Base-by-base conservation (phyloP, 169 alveolate species). In the Plasmodium vinckei region DNA sequence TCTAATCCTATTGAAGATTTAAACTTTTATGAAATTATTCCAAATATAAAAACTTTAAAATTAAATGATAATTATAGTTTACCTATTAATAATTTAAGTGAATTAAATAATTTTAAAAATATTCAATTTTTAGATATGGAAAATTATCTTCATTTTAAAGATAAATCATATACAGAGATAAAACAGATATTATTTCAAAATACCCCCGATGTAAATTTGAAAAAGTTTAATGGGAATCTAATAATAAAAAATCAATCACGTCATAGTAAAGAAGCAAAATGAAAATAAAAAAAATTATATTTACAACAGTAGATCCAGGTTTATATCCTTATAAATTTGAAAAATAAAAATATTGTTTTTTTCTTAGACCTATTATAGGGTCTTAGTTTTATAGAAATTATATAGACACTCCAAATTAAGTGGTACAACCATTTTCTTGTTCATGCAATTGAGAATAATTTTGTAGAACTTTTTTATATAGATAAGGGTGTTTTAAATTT, bases 1-100 rank as follows among this genome's bases (percentile, higher is more conserved):
- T 75, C 77, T 42, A 75, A 75, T 44, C 88, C 88, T 47, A 47
- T 75, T 17, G 72, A 75, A 46, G 63, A 75, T 65, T 49, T 75
- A 63, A 68, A 75, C 5, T 75, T 75, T 57, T 49, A 53, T 33
- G 75, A 47, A 49, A 15, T 23, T 19, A 21, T 67, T 9, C 88
- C 88, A 2, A 75, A 75, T 23, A 57, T 75, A 63, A 53, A 63
- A 9, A 19, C 42, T 27, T 56, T 75, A 27, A 75, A 65, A 75
- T 63, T 75, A n/a, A 75, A 75, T 57, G 53, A 75, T 69, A 75
- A 63, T 67, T 46, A 57, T 15, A 75, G 70, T 10, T 15, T 75
- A 54, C 68, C 65, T 21, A 75, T 63, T 17, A 64, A 69, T 64
- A 44, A 75, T 33, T 69, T 75, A 15, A 42, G 27, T 27, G 27